Evolutionary conservation across 805 yeast genomes (phyloP).

Genomic region (Wickerhamomyces alni): DNA sequence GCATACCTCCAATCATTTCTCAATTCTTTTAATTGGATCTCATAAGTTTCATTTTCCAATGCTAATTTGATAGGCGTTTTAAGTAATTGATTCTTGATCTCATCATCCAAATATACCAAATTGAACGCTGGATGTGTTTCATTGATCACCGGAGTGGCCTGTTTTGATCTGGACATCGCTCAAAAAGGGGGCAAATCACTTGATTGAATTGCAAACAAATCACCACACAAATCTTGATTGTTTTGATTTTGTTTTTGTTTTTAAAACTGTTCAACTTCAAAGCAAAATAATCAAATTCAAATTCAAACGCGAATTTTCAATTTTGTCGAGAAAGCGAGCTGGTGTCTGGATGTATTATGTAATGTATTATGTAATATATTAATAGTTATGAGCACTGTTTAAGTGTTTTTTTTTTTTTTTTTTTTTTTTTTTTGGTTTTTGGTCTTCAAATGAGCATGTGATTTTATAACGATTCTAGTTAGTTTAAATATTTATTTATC

Average conservation of each 20-base stretch:
- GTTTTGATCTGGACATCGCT: constrained; percentile 18
- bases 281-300: too few species aligned
- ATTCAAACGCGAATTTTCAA: too few species aligned
- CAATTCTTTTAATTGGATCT: constrained; percentile 23
- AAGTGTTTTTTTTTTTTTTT: neutral
- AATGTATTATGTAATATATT: too few species aligned
- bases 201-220: too few species aligned
- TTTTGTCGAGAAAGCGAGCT: neutral
- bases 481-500: too few species aligned
- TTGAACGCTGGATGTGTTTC: constrained; percentile 24
- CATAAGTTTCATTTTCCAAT: constrained; percentile 33
- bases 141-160: constrained; percentile 13
- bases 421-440: too few species aligned
- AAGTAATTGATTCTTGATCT: constrained; percentile 28
- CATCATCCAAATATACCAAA: constrained; percentile 24
- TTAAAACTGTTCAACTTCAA: too few species aligned
- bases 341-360: neutral
- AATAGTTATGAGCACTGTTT: neutral
- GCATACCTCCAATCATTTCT: constrained; percentile 33
- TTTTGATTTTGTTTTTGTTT: too few species aligned
- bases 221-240: too few species aligned
- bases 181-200: too few species aligned
- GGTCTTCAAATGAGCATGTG: too few species aligned
- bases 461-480: too few species aligned
- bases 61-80: constrained; percentile 34